Conservation (phyloP, 768 basidiomycete genomes). For the Strobilomyces echinocephalus region DNA sequence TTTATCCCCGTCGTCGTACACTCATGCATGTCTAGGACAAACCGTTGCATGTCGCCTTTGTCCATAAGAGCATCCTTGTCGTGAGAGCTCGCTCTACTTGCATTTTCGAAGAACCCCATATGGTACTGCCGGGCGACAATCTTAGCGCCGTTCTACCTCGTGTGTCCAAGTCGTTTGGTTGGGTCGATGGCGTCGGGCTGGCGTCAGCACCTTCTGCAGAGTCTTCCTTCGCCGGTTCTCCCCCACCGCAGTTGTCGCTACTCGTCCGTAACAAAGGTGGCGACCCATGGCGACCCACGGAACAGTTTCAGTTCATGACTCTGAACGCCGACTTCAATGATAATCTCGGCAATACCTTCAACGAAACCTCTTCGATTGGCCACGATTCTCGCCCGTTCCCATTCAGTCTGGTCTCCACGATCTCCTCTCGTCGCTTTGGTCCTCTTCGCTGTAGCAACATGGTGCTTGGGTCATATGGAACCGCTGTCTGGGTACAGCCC, state of each 20-base stretch:
- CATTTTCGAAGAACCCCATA: slow-evolving; percentile 47
- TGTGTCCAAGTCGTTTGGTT: slow-evolving; percentile 54
- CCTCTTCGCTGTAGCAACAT: slow-evolving; percentile 52
- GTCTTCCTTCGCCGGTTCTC: background rate
- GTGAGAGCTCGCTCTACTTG: slow-evolving; percentile 56
- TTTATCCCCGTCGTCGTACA: slow-evolving; percentile 1
- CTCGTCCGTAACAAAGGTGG: slow-evolving; percentile 56
- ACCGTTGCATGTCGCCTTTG: slow-evolving; percentile 50
- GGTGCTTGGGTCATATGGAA: slow-evolving; percentile 49
- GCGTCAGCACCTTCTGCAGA: slow-evolving; percentile 12
- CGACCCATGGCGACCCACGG: slow-evolving; percentile 53
- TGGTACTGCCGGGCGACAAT: slow-evolving; percentile 22
- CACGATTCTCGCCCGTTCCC: slow-evolving; percentile 41
- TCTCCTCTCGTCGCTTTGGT: slow-evolving; percentile 40
- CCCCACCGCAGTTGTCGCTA: slow-evolving; percentile 36
- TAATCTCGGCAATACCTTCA: background rate
- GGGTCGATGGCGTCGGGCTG: slow-evolving; percentile 59
- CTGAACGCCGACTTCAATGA: slow-evolving; percentile 33
- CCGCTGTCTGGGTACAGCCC: slow-evolving; percentile 62
- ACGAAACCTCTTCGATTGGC: slow-evolving; percentile 15
- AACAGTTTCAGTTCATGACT: slow-evolving; percentile 49
- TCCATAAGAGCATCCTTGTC: slow-evolving; percentile 46
- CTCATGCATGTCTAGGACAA: slow-evolving; percentile 36
- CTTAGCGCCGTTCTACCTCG: slow-evolving; percentile 25
- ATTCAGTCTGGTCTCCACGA: slow-evolving; percentile 36